Conservation (phyloP, 208 protist genomes). For the Leishmania arabica region DNA sequence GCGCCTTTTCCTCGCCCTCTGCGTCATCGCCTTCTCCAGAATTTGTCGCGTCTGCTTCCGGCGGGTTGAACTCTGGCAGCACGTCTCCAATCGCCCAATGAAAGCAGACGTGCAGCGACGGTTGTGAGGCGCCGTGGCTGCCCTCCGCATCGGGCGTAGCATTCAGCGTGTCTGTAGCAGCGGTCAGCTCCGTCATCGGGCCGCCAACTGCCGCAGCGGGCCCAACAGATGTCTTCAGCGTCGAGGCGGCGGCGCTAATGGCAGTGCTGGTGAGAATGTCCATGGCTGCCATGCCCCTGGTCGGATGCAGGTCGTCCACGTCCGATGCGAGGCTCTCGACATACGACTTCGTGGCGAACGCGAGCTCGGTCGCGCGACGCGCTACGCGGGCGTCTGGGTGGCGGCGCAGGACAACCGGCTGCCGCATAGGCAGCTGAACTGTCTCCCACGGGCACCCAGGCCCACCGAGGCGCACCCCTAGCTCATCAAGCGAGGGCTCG, state of each 20-base stretch:
- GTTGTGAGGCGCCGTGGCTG: not conserved
- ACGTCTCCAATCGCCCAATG: slow-evolving; percentile 31
- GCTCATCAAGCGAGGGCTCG: slow-evolving; percentile 14
- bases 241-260: slow-evolving; percentile 17
- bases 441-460: slow-evolving; percentile 48
- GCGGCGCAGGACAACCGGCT: slow-evolving; percentile 34
- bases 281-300: slow-evolving; percentile 22
- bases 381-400: slow-evolving; percentile 9
- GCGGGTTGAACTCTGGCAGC: not conserved
- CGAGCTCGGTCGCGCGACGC: slow-evolving; percentile 40
- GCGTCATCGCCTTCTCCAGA: not conserved
- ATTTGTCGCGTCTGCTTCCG: not conserved
- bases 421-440: slow-evolving; percentile 44
- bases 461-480: slow-evolving; percentile 62
- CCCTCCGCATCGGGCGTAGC: not conserved
- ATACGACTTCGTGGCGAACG: slow-evolving; percentile 33
- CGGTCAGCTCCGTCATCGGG: slow-evolving; percentile 6
- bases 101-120: slow-evolving; percentile 28
- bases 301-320: slow-evolving; percentile 14
- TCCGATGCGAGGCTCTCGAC: slow-evolving; percentile 17
- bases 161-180: not conserved
- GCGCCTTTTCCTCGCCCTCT: not conserved
- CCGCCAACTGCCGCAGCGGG: not conserved
- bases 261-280: slow-evolving; percentile 26
- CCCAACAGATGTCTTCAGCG: not conserved